phyloP scores from a whole-genome alignment of 768 basidiomycete species.

The Collybia sordida region DNA sequence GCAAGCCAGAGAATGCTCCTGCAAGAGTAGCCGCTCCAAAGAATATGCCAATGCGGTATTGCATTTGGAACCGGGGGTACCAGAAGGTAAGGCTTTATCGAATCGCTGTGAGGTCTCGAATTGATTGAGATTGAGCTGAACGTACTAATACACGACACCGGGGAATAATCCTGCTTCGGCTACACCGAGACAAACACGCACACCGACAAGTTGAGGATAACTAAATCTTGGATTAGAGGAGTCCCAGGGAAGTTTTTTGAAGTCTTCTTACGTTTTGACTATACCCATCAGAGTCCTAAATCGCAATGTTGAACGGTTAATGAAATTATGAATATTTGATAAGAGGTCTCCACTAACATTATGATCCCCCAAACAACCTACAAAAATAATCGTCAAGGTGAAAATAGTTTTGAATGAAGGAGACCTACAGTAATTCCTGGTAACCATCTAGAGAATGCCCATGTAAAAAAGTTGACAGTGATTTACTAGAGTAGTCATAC shows the following conservation, averaged over 20 bases:
- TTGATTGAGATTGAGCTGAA: background rate
- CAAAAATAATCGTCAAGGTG: background rate
- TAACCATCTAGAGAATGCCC: slow-evolving; percentile 45
- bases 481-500: slow-evolving; percentile 22
- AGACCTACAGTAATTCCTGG: slow-evolving; percentile 58
- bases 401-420: background rate
- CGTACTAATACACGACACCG: slow-evolving; percentile 72
- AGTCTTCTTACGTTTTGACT: slow-evolving; percentile 52
- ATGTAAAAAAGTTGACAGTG: slow-evolving; percentile 1
- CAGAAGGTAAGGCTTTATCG: slow-evolving; percentile 56
- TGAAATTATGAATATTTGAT: background rate
- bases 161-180: slow-evolving; percentile 75
- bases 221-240: slow-evolving; percentile 26
- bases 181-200: slow-evolving; percentile 58
- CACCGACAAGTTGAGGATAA: slow-evolving; percentile 60
- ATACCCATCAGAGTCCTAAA: slow-evolving; percentile 63
- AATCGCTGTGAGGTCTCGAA: background rate
- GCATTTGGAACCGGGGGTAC: slow-evolving; percentile 65
- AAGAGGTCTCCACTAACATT: slow-evolving; percentile 39
- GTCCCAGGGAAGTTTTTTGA: too few relatives aligned
- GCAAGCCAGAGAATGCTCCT: slow-evolving; percentile 60
- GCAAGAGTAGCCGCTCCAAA: slow-evolving; percentile 65
- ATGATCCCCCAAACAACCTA: slow-evolving; percentile 66
- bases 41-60: slow-evolving; percentile 61
- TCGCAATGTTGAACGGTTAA: background rate